Evolutionary conservation across 352 stramenopile genomes (phyloP).

Genomic region (Phytophthora fragariaefolia): DNA sequence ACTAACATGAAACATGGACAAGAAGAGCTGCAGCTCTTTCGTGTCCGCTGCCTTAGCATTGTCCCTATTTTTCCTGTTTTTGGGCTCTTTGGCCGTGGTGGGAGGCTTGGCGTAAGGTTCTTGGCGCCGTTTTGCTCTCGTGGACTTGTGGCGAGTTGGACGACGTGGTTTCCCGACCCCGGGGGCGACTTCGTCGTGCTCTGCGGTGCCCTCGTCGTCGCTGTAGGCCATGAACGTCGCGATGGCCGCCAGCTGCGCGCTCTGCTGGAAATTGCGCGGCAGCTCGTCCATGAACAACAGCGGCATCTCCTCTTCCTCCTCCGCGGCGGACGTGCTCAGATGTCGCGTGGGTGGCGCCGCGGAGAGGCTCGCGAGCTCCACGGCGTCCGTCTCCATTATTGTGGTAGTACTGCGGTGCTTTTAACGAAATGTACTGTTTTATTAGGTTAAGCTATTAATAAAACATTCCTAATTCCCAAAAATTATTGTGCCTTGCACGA

Average conservation of each 20-base stretch:
- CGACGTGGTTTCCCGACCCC: conserved; percentile 10
- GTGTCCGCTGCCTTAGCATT: conserved; percentile 23
- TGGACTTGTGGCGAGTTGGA: neutral
- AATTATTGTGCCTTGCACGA: too few relatives aligned
- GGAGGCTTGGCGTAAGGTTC: conserved; percentile 34
- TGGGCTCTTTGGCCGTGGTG: conserved; percentile 4
- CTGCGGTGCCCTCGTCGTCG: conserved; percentile 39
- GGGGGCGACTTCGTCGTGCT: conserved; percentile 6
- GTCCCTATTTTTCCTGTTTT: conserved; percentile 10
- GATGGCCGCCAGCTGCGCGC: conserved; percentile 74
- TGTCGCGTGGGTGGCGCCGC: neutral
- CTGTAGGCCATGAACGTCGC: conserved; percentile 77
- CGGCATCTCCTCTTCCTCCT: conserved; percentile 71
- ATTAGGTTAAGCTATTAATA: too few relatives aligned
- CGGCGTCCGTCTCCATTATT: neutral
- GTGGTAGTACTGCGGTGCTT: too few relatives aligned
- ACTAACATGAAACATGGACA: conserved; percentile 63
- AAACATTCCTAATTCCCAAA: too few relatives aligned
- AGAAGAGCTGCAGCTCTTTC: conserved; percentile 65
- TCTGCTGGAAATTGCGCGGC: conserved; percentile 69
- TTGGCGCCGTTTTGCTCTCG: conserved; percentile 17
- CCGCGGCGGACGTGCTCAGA: neutral
- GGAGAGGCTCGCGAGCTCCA: conserved; percentile 1
- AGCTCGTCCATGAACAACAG: conserved; percentile 81
- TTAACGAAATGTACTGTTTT: too few relatives aligned